A percentile compares a stretch with the other conserved stretches of the same genome.
These are phyloP conservation scores for Daedalea quercina DNA, from an alignment of 768 basidiomycete species.

Conservation along the genomic window DNA sequence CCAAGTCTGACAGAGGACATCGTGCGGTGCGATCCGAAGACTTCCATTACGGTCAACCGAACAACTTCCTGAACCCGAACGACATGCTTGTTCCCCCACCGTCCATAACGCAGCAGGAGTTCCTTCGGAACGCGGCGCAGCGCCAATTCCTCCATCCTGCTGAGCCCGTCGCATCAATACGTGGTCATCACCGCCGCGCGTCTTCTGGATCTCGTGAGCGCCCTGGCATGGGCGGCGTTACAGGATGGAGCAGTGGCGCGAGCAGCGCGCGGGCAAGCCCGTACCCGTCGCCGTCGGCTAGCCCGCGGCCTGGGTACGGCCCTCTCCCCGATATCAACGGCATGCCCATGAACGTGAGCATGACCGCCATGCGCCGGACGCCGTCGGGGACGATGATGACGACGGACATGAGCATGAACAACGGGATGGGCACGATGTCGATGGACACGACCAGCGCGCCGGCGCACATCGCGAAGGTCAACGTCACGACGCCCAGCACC, in stretches of 20 bases:
- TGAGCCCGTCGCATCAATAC: slow-evolving; percentile 29
- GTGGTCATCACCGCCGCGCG: slow-evolving; percentile 36
- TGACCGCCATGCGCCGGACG: slow-evolving; percentile 11
- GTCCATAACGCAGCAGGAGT: slow-evolving; percentile 34
- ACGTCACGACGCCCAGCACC: slow-evolving; percentile 88
- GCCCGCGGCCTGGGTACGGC: slow-evolving; percentile 46
- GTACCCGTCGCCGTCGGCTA: slow-evolving; percentile 64
- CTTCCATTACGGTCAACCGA: slow-evolving; percentile 33
- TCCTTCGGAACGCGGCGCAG: slow-evolving; percentile 24
- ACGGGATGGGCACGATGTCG: slow-evolving; percentile 10
- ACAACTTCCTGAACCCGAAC: slow-evolving; percentile 17
- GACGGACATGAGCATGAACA: slow-evolving; percentile 11
- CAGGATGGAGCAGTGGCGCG: slow-evolving; percentile 17
- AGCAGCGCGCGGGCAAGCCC: slow-evolving; percentile 41
- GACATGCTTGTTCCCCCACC: slow-evolving; percentile 19
- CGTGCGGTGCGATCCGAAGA: slow-evolving; percentile 62
- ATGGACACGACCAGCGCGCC: slow-evolving; percentile 14
- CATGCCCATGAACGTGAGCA: slow-evolving; percentile 10
- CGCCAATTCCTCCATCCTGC: slow-evolving; percentile 36
- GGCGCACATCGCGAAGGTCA: slow-evolving; percentile 45
- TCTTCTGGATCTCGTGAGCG: slow-evolving; percentile 27
- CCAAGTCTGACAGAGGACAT: slow-evolving; percentile 42
- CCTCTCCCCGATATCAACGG: slow-evolving; percentile 31
- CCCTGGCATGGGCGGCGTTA: slow-evolving; percentile 10
- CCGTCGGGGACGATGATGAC: slow-evolving; percentile 4